phyloP scores from a whole-genome alignment of 495 filamentous ascomycete genomes.

The Pseudevernia furfuracea region DNA sequence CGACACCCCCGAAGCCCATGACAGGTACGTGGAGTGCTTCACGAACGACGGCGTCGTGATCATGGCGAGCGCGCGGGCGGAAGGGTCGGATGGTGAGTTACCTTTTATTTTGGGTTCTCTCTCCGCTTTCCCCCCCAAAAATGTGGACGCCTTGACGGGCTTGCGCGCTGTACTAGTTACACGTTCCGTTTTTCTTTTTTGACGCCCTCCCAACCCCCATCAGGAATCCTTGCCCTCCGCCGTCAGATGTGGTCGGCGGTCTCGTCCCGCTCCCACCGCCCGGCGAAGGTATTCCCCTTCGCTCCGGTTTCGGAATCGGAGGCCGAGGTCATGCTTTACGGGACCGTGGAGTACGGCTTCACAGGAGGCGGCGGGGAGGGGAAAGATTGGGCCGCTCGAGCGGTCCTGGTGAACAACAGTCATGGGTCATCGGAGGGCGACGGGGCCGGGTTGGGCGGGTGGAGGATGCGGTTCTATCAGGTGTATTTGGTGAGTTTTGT shows the following conservation, averaged over 20 bases:
- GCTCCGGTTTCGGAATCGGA: constrained; percentile 30
- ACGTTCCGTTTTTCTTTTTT: too few species aligned
- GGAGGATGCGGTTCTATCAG: constrained; percentile 58
- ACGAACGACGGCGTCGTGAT: constrained; percentile 49
- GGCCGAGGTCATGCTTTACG: constrained; percentile 54
- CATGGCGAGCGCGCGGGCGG: constrained; percentile 46
- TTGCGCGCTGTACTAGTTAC: too few species aligned
- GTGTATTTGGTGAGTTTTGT: constrained; percentile 48
- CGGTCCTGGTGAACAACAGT: constrained; percentile 40
- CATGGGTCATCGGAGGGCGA: constrained; percentile 31
- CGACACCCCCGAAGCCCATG: constrained; percentile 49
- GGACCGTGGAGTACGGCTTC: constrained; percentile 48
- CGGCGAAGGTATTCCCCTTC: constrained; percentile 46
- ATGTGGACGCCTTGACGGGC: too few species aligned
- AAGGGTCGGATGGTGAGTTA: constrained; percentile 29
- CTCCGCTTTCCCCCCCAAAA: too few species aligned
- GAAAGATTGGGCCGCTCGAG: constrained; percentile 50
- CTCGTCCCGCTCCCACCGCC: constrained; percentile 42
- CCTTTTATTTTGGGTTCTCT: too few species aligned
- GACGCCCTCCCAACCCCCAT: background rate
- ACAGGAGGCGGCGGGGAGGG: constrained; percentile 41
- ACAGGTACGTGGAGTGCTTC: constrained; percentile 48
- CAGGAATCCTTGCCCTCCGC: constrained; percentile 49
- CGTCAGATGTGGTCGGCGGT: constrained; percentile 53
- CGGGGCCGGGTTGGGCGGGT: constrained; percentile 10